These are phyloP conservation scores for Phytophthora lateralis DNA, from an alignment of 352 stramenopile species.

Conservation along the genomic window DNA sequence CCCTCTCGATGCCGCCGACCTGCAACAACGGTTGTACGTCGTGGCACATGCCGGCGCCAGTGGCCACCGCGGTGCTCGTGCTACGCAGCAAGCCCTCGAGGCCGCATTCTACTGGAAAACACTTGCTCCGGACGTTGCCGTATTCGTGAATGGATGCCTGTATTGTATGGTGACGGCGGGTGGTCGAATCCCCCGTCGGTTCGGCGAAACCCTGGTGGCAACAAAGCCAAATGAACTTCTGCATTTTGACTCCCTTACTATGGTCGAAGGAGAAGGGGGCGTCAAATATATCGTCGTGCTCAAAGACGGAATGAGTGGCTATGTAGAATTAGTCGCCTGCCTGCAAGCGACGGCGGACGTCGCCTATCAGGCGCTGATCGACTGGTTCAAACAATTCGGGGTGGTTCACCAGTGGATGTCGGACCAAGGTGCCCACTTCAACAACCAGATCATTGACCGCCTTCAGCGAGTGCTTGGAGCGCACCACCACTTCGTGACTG, in stretches of 20 bases:
- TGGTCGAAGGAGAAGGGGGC: not conserved
- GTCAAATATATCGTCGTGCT: not conserved
- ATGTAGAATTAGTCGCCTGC: not conserved
- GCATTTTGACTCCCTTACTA: not conserved
- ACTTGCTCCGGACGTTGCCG: not conserved
- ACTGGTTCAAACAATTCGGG: not conserved
- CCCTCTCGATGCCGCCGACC: too few species aligned
- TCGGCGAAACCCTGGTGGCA: not conserved
- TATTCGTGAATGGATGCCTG: not conserved
- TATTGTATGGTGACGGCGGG: too few species aligned
- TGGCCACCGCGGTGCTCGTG: not conserved
- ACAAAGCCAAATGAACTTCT: not conserved
- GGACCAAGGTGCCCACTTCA: not conserved
- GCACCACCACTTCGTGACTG: not conserved
- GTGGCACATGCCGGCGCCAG: too few species aligned
- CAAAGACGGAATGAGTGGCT: not conserved
- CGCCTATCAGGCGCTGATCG: not conserved
- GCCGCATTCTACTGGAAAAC: not conserved
- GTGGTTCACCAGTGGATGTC: not conserved
- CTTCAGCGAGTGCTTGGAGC: not conserved
- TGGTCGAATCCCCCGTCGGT: too few species aligned
- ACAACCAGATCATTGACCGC: not conserved
- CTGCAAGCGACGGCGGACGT: not conserved
- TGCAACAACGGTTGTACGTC: too few species aligned
- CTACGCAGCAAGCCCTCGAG: not conserved